These are phyloP conservation scores for Zea luxurians DNA, from an alignment of 176 grass and related monocot genomes.

Conservation along the genomic window DNA sequence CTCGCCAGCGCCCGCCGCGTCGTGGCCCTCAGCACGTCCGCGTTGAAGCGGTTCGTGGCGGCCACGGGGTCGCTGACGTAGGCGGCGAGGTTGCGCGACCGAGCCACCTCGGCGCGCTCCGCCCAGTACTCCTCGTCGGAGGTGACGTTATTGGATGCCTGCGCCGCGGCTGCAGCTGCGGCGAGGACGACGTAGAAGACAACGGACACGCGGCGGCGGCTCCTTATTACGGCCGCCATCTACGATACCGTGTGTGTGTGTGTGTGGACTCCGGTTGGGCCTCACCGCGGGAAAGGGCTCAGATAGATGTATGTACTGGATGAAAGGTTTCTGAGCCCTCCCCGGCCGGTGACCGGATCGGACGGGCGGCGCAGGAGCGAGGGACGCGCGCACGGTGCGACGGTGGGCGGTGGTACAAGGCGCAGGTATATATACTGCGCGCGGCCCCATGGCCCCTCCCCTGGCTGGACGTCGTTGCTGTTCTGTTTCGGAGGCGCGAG, in stretches of 20 bases:
- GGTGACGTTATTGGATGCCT: slow-evolving; percentile 23
- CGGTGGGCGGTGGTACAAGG: too few relatives aligned
- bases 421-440: too few relatives aligned
- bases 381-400: too few relatives aligned
- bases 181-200: slow-evolving; percentile 34
- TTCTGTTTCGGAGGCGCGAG: too few relatives aligned
- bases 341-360: background rate
- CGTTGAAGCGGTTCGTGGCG: slow-evolving; percentile 52
- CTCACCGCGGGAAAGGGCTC: slow-evolving; percentile 5
- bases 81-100: slow-evolving; percentile 15
- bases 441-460: too few relatives aligned
- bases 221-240: background rate
- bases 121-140: slow-evolving; percentile 63
- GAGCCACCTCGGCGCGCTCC: slow-evolving; percentile 39
- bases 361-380: background rate
- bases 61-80: slow-evolving; percentile 49
- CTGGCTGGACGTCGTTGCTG: too few relatives aligned
- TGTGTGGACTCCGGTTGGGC: background rate
- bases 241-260: slow-evolving; percentile 23
- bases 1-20: background rate
- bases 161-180: background rate
- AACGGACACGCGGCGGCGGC: slow-evolving; percentile 11
- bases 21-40: slow-evolving; percentile 21
- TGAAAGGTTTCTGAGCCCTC: slow-evolving; percentile 26
- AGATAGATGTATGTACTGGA: background rate